Percentiles rank a stretch among this genome's conserved stretches.
Conservation (phyloP, 345 rosid genomes). For the Anastatica hierochuntica region DNA sequence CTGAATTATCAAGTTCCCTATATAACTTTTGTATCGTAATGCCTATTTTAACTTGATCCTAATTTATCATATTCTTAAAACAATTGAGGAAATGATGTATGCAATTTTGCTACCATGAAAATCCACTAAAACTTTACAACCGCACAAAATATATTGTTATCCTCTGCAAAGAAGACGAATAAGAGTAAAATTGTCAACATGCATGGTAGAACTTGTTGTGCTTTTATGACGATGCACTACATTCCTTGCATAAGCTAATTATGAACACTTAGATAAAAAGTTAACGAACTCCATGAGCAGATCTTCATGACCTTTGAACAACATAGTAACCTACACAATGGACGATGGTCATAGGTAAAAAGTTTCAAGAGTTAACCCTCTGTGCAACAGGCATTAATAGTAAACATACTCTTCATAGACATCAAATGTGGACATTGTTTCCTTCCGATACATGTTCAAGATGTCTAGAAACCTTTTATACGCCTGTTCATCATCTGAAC, state of each 20-base stretch:
- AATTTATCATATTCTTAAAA: too few relatives aligned
- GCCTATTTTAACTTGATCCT: too few relatives aligned
- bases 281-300: constrained; percentile 71
- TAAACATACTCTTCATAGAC: constrained; percentile 65
- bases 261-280: constrained; percentile 66
- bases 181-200: constrained; percentile 49
- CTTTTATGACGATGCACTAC: constrained; percentile 44
- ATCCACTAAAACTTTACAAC: too few relatives aligned
- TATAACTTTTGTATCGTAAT: constrained; percentile 41
- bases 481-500: constrained; percentile 74
- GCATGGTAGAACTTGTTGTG: constrained; percentile 31
- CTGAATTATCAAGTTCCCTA: constrained; percentile 39
- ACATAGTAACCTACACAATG: constrained; percentile 56
- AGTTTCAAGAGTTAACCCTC: too few relatives aligned
- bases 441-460: constrained; percentile 77
- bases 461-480: constrained; percentile 85
- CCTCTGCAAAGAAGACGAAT: too few relatives aligned
- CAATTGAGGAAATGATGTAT: too few relatives aligned
- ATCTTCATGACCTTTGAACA: constrained; percentile 74
- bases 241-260: constrained; percentile 43
- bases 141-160: too few relatives aligned
- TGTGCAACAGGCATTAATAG: background rate
- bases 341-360: background rate
- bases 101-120: too few relatives aligned
- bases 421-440: constrained; percentile 71